phyloP scores from a whole-genome alignment of 2,329 filamentous ascomycete genomes.

The Xylariaceae sp. region DNA sequence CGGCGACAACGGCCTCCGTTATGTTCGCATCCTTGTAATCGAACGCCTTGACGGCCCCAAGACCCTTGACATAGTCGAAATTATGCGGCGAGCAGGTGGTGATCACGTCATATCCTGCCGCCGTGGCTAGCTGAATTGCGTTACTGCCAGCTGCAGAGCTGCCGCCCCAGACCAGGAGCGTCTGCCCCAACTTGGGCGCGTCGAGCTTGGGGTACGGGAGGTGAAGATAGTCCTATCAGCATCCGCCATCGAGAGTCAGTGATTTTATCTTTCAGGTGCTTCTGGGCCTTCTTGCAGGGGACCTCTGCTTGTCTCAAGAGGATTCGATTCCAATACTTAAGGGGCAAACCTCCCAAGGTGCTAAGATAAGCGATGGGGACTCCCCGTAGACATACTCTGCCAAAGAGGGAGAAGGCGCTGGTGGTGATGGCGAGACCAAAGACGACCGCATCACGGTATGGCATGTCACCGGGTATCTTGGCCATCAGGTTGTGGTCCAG shows the following conservation, averaged over 20 bases:
- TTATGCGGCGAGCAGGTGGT: constrained; percentile 4
- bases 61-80: constrained; percentile 6
- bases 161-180: constrained; percentile 21
- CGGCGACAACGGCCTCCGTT: constrained; percentile 6
- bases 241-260: too few relatives aligned
- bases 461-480: constrained; percentile 3
- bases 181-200: constrained; percentile 7
- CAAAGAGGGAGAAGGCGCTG: constrained; percentile 1
- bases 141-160: constrained; percentile 5
- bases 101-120: constrained; percentile 7
- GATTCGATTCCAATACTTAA: too few relatives aligned
- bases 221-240: constrained; percentile 2
- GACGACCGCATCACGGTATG: constrained; percentile 3
- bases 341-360: too few relatives aligned
- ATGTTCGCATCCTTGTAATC: constrained; percentile 4
- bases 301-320: too few relatives aligned
- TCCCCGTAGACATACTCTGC: too few relatives aligned
- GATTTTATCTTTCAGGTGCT: too few relatives aligned
- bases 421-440: constrained; percentile 3
- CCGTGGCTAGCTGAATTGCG: constrained; percentile 6
- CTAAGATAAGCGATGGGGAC: too few relatives aligned
- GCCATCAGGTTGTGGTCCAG: constrained; percentile 3
- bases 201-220: constrained; percentile 6
- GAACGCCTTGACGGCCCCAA: constrained; percentile 5
- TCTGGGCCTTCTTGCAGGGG: too few relatives aligned